Evolutionary conservation across 331 rosid species (phyloP).

Genomic region (Malus hybrid): DNA sequence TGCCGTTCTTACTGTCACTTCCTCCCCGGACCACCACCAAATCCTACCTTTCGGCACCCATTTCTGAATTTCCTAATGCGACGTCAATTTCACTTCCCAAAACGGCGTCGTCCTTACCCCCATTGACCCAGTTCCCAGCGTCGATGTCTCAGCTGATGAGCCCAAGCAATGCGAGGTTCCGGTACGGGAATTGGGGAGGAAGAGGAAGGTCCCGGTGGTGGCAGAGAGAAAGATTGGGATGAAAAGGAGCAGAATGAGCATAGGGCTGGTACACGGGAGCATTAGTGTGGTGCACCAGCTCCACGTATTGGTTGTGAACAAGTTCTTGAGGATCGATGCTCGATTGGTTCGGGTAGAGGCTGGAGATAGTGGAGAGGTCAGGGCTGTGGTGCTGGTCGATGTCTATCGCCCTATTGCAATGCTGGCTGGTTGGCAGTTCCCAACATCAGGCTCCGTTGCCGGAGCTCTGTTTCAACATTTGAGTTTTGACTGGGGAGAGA

Average conservation of each 20-base stretch:
- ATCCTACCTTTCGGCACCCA: constrained; percentile 22
- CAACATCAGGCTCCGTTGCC: constrained; percentile 43
- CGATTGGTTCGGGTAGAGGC: constrained; percentile 32
- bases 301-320: constrained; percentile 50
- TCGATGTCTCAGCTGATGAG: background rate
- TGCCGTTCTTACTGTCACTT: constrained; percentile 47
- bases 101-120: constrained; percentile 38
- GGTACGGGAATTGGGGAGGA: background rate
- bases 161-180: constrained; percentile 15
- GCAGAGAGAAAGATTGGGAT: constrained; percentile 6
- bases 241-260: constrained; percentile 37
- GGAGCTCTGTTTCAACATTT: constrained; percentile 68
- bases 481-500: constrained; percentile 73
- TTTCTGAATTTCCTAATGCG: constrained; percentile 24
- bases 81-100: constrained; percentile 35
- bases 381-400: constrained; percentile 68
- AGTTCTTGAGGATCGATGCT: constrained; percentile 45
- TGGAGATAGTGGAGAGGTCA: constrained; percentile 10
- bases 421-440: constrained; percentile 88
- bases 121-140: background rate
- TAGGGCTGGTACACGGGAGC: constrained; percentile 74
- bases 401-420: constrained; percentile 49
- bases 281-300: constrained; percentile 76
- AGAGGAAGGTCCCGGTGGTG: background rate
- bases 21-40: background rate